These are phyloP conservation scores for Aschersonia sp. DNA, from an alignment of 2,329 filamentous ascomycete genomes.

Conservation along the genomic window DNA sequence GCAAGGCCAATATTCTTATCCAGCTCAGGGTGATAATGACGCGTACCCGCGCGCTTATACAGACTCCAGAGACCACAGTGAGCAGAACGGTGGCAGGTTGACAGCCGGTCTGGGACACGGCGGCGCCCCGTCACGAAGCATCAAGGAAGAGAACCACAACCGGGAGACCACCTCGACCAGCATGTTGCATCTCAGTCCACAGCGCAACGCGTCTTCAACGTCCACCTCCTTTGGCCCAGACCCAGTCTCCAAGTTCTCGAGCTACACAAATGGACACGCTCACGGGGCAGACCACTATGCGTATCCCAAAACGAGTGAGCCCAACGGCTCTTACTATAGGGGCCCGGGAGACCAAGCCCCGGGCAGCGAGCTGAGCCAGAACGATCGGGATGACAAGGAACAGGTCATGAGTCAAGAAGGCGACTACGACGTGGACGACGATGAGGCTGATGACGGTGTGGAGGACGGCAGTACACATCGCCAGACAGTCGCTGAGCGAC, in stretches of 20 bases:
- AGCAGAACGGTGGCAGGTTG: neutral
- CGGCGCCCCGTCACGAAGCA: neutral
- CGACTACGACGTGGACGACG: slow-evolving; percentile 40
- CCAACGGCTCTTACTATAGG: neutral
- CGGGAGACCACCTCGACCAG: neutral
- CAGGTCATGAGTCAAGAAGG: slow-evolving; percentile 29
- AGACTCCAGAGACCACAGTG: slow-evolving; percentile 9
- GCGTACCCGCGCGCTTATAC: slow-evolving; percentile 31
- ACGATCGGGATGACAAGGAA: slow-evolving; percentile 21
- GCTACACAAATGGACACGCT: neutral
- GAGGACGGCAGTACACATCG: slow-evolving; percentile 19
- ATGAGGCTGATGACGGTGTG: slow-evolving; percentile 36
- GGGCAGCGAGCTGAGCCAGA: slow-evolving; percentile 17
- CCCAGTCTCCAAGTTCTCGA: neutral
- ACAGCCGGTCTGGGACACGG: neutral
- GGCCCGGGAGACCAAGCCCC: slow-evolving; percentile 9
- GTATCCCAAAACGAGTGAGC: neutral
- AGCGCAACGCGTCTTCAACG: neutral
- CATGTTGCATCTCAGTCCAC: neutral
- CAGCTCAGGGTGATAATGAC: slow-evolving; percentile 27
- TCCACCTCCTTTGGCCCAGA: neutral
- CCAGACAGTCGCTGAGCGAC: slow-evolving; percentile 41
- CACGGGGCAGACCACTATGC: neutral
- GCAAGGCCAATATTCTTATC: slow-evolving; percentile 39
- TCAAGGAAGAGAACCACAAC: neutral